A percentile compares a stretch with the other conserved stretches of the same genome.
Evolutionary conservation across 768 basidiomycete species (phyloP).

Genomic region (Phylloporus sp.): DNA sequence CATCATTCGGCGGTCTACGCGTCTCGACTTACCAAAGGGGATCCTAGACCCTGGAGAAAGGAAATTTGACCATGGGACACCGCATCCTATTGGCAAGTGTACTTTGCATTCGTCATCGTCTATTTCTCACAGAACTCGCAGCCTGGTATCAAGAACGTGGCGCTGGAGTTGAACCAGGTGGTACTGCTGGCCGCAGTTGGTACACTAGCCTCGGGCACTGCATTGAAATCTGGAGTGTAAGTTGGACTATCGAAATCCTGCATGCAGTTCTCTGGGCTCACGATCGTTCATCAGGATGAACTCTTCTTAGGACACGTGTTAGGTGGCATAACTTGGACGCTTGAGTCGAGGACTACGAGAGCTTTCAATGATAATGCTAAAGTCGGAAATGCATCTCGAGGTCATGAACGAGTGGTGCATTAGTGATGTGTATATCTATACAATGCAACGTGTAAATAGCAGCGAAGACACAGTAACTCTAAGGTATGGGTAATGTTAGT

Average conservation of each 20-base stretch:
- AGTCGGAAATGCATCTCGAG: constrained; percentile 48
- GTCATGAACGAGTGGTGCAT: constrained; percentile 13
- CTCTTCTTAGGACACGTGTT: constrained; percentile 70
- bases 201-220: constrained; percentile 81
- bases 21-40: not conserved
- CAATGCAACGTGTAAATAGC: constrained; percentile 29
- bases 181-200: constrained; percentile 69
- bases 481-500: constrained; percentile 14
- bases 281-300: constrained; percentile 47
- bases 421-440: constrained; percentile 23
- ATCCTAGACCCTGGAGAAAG: constrained; percentile 28
- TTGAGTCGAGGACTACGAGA: constrained; percentile 66
- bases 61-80: constrained; percentile 61
- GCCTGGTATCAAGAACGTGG: constrained; percentile 85
- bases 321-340: constrained; percentile 70
- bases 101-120: not conserved
- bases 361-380: constrained; percentile 57
- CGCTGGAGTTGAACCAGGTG: constrained; percentile 51
- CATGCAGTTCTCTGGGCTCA: not conserved
- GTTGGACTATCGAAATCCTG: constrained; percentile 12
- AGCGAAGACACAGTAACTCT: constrained; percentile 6
- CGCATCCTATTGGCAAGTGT: constrained; percentile 70
- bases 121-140: constrained; percentile 25
- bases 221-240: constrained; percentile 72
- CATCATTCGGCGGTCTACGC: not conserved